phyloP scores from a whole-genome alignment of 208 protist genomes.

The Leishmania martiniquensis region DNA sequence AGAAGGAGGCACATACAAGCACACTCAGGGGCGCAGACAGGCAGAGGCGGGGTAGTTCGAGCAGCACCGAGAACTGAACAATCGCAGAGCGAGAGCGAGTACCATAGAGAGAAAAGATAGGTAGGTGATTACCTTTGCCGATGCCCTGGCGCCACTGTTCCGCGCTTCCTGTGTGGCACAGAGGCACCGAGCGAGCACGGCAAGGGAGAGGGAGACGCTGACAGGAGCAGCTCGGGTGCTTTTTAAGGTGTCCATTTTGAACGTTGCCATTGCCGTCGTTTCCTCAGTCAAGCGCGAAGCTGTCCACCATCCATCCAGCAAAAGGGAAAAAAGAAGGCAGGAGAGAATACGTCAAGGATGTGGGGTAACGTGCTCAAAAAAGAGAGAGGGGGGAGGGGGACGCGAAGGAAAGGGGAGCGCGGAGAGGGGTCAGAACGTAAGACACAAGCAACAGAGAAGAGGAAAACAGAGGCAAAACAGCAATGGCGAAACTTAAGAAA shows the following conservation, averaged over 20 bases:
- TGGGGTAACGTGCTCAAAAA: too few species aligned
- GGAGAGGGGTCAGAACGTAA: too few species aligned
- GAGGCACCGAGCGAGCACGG: neutral
- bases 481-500: too few species aligned
- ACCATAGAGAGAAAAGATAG: neutral
- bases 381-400: too few species aligned
- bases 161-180: neutral
- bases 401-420: too few species aligned
- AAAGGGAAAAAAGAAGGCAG: slow-evolving; percentile 1
- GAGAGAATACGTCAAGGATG: too few species aligned
- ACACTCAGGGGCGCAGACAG: neutral
- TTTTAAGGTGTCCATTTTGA: neutral
- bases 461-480: too few species aligned
- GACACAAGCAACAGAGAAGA: too few species aligned
- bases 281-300: too few species aligned
- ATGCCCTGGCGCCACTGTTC: neutral
- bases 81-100: neutral
- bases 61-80: neutral
- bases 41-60: neutral
- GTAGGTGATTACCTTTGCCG: neutral
- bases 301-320: neutral
- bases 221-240: neutral
- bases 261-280: too few species aligned
- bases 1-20: neutral
- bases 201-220: neutral